A percentile compares a stretch with the other conserved stretches of the same genome.
Conservation (phyloP, 73 alveolate genomes). For the Paramecium sonneborni region DNA sequence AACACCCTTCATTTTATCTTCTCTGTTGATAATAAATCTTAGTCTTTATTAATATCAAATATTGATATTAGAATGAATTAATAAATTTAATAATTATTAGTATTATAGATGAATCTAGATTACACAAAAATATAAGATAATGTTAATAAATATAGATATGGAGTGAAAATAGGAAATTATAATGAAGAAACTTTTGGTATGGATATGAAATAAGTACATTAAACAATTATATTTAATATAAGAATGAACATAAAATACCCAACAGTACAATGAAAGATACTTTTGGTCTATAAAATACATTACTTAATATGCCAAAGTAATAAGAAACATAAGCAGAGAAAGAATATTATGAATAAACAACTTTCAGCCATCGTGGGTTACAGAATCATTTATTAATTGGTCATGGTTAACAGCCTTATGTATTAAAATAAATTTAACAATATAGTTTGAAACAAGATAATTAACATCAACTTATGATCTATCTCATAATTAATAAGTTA, state of each 20-base stretch:
- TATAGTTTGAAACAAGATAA: slow-evolving; percentile 48
- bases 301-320: slow-evolving; percentile 29
- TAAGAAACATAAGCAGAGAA: slow-evolving; percentile 49
- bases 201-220: slow-evolving; percentile 55
- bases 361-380: slow-evolving; percentile 57
- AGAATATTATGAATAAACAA: slow-evolving; percentile 53
- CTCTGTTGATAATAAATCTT: no score
- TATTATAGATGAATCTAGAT: not conserved
- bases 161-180: slow-evolving; percentile 63
- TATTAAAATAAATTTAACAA: not conserved
- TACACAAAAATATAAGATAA: slow-evolving; percentile 61
- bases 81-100: not conserved
- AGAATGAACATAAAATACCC: slow-evolving; percentile 47
- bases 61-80: not conserved
- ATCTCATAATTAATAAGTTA: slow-evolving; percentile 53
- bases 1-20: no score
- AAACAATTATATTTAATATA: not conserved
- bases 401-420: slow-evolving; percentile 65
- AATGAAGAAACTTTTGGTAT: slow-evolving; percentile 66
- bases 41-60: no score
- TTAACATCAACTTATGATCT: slow-evolving; percentile 65
- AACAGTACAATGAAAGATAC: slow-evolving; percentile 63
- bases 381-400: slow-evolving; percentile 61
- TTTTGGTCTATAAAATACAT: slow-evolving; percentile 50
- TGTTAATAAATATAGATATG: slow-evolving; percentile 67